Base-by-base conservation (phyloP, 176 grass and related monocot genomes). In the Oryza punctata region DNA sequence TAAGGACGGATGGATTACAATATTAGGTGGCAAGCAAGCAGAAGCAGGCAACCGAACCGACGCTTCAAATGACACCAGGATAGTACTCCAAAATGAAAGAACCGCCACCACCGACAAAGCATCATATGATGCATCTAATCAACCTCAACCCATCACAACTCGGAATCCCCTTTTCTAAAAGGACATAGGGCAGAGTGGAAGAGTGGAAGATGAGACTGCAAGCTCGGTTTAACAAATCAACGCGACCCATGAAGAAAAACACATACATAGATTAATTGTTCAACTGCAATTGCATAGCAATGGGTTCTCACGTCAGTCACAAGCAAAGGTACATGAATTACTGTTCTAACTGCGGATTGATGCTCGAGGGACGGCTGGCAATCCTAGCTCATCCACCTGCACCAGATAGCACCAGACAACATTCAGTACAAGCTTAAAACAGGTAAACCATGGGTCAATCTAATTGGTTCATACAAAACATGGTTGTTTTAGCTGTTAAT, bases 331-430 rank as follows among this genome's bases (percentile, higher is more conserved):
- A 54, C n/a, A 33, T 7, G 1, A 67, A 45, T 32, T 47, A 47
- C 13, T 68, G 33, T 76, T 88, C 88, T 93, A 94, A 69, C 78
- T 90, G 25, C 95, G 88, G 47, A 98, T 69, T 8, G 92, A 98
- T 41, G 95, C 88, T 69, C 67, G 85, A 72, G 95, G 95, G 30
- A 94, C 92, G 10, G 90, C 24, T 10, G 95, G 92, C 67, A 94
- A 88, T 41, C 90, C 95, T 63, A 94, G 77, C 82, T 93, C 95
- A 74, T 94, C 92, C 75, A 86, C 86, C 95, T 93, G 95, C 61
- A 89, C 65, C n/a, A 78, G 40, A 88, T 61, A 63, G 35, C 67
- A 81, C 21, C 45, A 80, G 45, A 16, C 61, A 23, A 73, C 30
- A 12, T 10, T 76, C 65, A 69, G 63, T 14, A 81, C 44, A 44